Evolutionary conservation across 768 basidiomycete species (phyloP).

Genomic region (Tulasnella sp.): DNA sequence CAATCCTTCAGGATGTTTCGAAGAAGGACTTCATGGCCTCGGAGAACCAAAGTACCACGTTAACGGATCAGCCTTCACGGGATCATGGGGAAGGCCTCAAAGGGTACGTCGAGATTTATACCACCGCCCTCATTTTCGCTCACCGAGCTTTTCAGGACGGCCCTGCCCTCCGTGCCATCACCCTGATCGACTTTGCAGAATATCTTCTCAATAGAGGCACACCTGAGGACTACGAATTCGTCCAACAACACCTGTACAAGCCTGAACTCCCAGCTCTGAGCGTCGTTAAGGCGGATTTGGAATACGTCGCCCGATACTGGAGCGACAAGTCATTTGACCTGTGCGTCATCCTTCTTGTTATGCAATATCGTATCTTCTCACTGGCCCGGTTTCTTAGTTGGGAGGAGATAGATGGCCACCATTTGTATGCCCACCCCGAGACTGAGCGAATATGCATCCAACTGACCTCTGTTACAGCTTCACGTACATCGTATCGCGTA

Average conservation of each 20-base stretch:
- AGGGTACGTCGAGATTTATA: constrained; percentile 17
- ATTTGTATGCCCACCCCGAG: constrained; percentile 18
- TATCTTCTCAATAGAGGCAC: constrained; percentile 24
- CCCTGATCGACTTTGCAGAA: constrained; percentile 25
- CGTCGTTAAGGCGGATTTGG: constrained; percentile 29
- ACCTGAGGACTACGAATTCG: constrained; percentile 22
- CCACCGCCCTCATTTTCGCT: neutral
- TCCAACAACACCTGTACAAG: constrained; percentile 23
- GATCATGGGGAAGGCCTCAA: constrained; percentile 28
- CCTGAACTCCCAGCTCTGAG: constrained; percentile 17
- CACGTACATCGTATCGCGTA: constrained; percentile 23
- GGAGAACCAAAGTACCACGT: constrained; percentile 29
- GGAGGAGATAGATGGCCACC: constrained; percentile 18
- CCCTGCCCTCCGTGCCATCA: constrained; percentile 26
- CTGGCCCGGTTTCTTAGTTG: neutral
- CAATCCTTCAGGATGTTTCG: constrained; percentile 24
- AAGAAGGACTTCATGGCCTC: constrained; percentile 22
- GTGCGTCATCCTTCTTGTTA: constrained; percentile 19
- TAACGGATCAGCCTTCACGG: constrained; percentile 24
- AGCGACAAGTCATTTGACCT: constrained; percentile 25
- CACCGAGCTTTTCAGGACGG: constrained; percentile 23
- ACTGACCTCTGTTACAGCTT: constrained; percentile 22
- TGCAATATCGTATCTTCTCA: neutral
- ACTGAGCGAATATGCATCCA: neutral
- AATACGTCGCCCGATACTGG: constrained; percentile 26